Evolutionary conservation across 768 basidiomycete species (phyloP), one percentile per base, ranked within the genome.

Genomic region (Boletus insuetus): DNA sequence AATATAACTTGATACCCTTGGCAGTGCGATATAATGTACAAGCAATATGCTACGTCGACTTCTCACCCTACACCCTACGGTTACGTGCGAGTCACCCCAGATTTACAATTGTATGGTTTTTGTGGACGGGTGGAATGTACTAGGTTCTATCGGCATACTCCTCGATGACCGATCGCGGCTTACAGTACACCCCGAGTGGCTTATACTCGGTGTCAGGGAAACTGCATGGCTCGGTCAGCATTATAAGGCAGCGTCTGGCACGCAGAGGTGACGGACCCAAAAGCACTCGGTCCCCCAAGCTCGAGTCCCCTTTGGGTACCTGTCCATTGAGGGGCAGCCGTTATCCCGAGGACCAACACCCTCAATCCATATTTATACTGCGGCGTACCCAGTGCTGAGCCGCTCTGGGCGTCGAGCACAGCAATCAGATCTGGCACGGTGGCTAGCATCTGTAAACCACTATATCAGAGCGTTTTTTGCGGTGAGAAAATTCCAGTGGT

Each of bases 391-490:
- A 88, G 70, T 31, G 83, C 80, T 4, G 77, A 73, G 0, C 85
- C 86, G 53, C 73, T 82, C 58, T 84, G 83, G 20, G 82, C 79
- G 58, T 88, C 85, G 12, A 87, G 68, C 12, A 87, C 80, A 0
- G 80, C 74, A 51, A 87, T 84, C 24, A 88, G 74, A 65, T 87
- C 86, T 4, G 86, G 86, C 12, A 88, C 86, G 34, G 77, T 76
- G 32, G 78, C 81, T 1, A 81, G 69, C 38, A 83, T 70, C 77
- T 81, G 39, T 24, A 55, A 60, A 48, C 2, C 55, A 53, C 19
- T 5, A 16, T n/a, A 38, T 60, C 46, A 62, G 46, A 39, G 14
- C n/a, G 29, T 24, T 24, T 32, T 29, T 12, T 24, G 19, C n/a
- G 51, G 44, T 32, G 47, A 48, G 40, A 53, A 14, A 46, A 32